Evolutionary conservation across 208 protist genomes (phyloP), one percentile per base, ranked within the genome.

Genomic region (Zelonia costaricensis): DNA sequence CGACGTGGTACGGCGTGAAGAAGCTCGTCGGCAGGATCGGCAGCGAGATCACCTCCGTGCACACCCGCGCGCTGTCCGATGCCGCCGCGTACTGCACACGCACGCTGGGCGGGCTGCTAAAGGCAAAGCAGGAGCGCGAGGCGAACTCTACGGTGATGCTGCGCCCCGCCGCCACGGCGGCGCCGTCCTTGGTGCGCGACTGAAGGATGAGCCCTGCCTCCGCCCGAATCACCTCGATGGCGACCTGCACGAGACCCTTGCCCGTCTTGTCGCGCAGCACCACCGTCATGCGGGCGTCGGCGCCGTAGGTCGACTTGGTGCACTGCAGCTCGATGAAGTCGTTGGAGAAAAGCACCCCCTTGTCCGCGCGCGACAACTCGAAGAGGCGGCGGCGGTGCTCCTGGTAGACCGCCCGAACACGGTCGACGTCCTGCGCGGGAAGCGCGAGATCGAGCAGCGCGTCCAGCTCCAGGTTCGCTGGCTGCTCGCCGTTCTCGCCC

Each of bases 391-490:
- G 62, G 42, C 75, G 73, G 33, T 70, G 55, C 25, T 67, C 60
- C 33, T 57, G 60, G 57, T 82, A 80, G 23, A 59, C 44, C 51
- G 49, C 56, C 38, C 67, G 48, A 16, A 79, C 60, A 9, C 45
- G 47, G 43, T 85, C 69, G 25, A 80, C 63, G 48, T 84, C 66
- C 28, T 69, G 36, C 56, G 80, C 80, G 1, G 72, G 55, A 13
- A 91, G 89, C 51, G 92, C 78, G 16, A 74, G 60, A 15, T 87
- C 84, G 23, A 95, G 59, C n/a, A 95, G 57, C 13, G 62, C 71
- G 44, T 90, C 69, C 13, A 97, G 59, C 30, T 94, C 62, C 8
- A 78, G 65, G 35, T 68, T 69, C 53, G 80, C 78, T 1, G 69
- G 66, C 30, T 85, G 62, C 27, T 92, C 72, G 15, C 91, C 76